Percentiles rank a stretch among this genome's conserved stretches.
Evolutionary conservation across 2,329 filamentous ascomycete genomes (phyloP).

Genomic region (Lasiodiplodia sp.): DNA sequence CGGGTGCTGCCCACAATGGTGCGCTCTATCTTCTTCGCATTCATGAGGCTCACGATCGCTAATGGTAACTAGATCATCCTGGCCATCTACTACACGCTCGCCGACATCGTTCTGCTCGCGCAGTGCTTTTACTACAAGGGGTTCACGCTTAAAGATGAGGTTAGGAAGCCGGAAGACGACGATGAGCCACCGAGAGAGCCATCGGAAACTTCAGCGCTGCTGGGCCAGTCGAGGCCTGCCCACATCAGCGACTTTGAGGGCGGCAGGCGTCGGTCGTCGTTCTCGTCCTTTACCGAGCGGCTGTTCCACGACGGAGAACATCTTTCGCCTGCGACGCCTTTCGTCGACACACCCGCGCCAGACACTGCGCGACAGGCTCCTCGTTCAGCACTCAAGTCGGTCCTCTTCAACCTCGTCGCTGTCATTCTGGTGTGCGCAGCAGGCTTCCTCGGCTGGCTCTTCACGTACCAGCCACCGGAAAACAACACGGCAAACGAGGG

Average conservation of each 20-base stretch:
- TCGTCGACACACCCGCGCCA: constrained; percentile 62
- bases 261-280: constrained; percentile 41
- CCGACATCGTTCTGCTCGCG: constrained; percentile 83
- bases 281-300: constrained; percentile 51
- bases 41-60: neutral
- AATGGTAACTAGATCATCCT: constrained; percentile 70
- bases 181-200: constrained; percentile 38
- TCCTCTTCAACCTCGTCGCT: constrained; percentile 73
- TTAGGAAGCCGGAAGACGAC: constrained; percentile 35
- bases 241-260: constrained; percentile 40
- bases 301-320: constrained; percentile 70
- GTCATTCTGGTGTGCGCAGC: constrained; percentile 83
- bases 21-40: constrained; percentile 33
- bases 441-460: constrained; percentile 85
- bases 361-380: constrained; percentile 37
- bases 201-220: constrained; percentile 47
- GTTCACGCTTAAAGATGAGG: constrained; percentile 60
- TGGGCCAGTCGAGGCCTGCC: constrained; percentile 37
- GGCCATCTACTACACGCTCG: constrained; percentile 92
- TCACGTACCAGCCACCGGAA: constrained; percentile 63
- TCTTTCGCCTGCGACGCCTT: constrained; percentile 82
- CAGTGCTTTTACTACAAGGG: constrained; percentile 98
- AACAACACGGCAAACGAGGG: constrained; percentile 40
- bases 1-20: constrained; percentile 93
- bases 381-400: constrained; percentile 58